A percentile compares a stretch with the other conserved stretches of the same genome.
Conservation (phyloP, 805 yeast species). For the Sugiyamaella marilandica region DNA sequence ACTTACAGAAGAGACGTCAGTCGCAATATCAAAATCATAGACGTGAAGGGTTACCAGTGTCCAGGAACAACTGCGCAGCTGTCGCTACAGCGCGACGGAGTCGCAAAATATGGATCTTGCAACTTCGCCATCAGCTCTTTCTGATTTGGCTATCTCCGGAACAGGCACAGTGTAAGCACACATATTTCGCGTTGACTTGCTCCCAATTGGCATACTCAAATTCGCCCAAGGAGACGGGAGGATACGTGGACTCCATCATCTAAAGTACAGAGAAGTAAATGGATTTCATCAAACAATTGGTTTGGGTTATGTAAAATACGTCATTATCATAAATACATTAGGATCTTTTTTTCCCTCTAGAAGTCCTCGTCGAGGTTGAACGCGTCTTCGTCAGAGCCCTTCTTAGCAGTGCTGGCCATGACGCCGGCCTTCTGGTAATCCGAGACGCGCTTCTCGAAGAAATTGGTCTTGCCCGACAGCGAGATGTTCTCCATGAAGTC, state of each 20-base stretch:
- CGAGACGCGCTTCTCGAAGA: slow-evolving; percentile 97
- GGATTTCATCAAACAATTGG: neutral
- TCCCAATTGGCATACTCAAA: too few species aligned
- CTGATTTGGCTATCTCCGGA: too few species aligned
- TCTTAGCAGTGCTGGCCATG: slow-evolving; percentile 62
- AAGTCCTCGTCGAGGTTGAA: slow-evolving; percentile 93
- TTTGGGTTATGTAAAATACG: neutral
- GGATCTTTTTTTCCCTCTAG: slow-evolving; percentile 38
- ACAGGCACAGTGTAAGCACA: too few species aligned
- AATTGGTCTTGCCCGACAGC: slow-evolving; percentile 96
- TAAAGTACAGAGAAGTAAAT: neutral
- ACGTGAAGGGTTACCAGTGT: too few species aligned
- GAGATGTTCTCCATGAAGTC: slow-evolving; percentile 99
- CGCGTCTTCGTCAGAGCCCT: slow-evolving; percentile 40
- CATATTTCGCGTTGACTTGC: too few species aligned
- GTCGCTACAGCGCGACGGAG: too few species aligned
- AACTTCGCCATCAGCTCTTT: too few species aligned
- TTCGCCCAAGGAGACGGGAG: too few species aligned
- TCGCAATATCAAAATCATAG: too few species aligned
- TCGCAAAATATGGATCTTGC: too few species aligned
- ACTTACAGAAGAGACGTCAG: too few species aligned
- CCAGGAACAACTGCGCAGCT: too few species aligned
- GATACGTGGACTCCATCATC: neutral
- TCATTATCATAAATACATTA: slow-evolving; percentile 5
- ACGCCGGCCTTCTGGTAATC: slow-evolving; percentile 99